A percentile compares a stretch with the other conserved stretches of the same genome.
These are phyloP conservation scores for Solanum corneliomulleri DNA, from an alignment of 257 asterid species.

Conservation along the genomic window DNA sequence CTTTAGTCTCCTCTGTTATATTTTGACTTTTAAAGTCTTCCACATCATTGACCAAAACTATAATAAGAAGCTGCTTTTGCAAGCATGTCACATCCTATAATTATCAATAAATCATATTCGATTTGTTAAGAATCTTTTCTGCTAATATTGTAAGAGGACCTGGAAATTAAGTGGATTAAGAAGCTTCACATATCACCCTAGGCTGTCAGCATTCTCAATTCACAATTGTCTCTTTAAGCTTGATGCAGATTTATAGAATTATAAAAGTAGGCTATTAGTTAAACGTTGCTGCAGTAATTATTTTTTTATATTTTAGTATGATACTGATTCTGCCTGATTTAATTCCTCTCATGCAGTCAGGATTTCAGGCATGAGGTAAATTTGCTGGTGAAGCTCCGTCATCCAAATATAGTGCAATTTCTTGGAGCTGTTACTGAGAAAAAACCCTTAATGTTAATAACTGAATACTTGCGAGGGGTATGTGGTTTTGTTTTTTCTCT, in stretches of 20 bases:
- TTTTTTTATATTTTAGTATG: neutral
- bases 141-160: neutral
- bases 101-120: neutral
- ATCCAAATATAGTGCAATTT: slow-evolving; percentile 95
- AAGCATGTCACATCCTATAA: neutral
- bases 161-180: neutral
- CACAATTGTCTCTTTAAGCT: neutral
- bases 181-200: neutral
- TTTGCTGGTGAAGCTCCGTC: slow-evolving; percentile 97
- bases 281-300: neutral
- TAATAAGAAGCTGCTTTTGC: neutral
- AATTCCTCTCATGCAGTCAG: slow-evolving; percentile 47
- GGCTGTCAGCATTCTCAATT: neutral
- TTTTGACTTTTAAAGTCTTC: neutral
- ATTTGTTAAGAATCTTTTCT: neutral
- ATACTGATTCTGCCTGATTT: neutral
- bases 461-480: slow-evolving; percentile 96
- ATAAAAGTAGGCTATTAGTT: neutral
- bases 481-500: slow-evolving; percentile 13
- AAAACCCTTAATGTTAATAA: slow-evolving; percentile 90
- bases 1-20: neutral
- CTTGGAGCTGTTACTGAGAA: slow-evolving; percentile 93
- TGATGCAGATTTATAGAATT: neutral
- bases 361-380: slow-evolving; percentile 98
- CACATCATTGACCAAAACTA: neutral